phyloP scores from a whole-genome alignment of 2,329 filamentous ascomycete species.

The Cercospora nicotianae region DNA sequence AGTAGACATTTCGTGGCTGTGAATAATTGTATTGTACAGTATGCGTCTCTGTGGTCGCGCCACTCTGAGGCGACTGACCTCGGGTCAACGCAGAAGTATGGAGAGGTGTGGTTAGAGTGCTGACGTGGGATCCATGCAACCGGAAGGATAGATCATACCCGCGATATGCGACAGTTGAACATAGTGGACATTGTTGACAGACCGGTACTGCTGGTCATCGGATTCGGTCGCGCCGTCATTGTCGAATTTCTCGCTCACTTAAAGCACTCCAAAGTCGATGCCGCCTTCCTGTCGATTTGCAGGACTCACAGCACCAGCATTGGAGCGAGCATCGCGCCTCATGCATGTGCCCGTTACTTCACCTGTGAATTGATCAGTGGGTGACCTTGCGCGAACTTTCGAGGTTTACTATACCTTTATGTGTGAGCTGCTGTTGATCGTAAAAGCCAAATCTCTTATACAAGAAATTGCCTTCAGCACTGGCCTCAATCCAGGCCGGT shows the following conservation, averaged over 20 bases:
- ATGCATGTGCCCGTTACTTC: constrained; percentile 8
- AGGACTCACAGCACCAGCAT: not conserved
- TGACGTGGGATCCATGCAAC: not conserved
- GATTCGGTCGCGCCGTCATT: not conserved
- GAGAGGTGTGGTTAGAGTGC: not conserved
- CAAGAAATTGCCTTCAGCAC: constrained; percentile 30
- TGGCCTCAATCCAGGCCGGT: constrained; percentile 35
- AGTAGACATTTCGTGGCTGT: not conserved
- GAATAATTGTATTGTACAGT: not conserved
- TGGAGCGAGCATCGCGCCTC: constrained; percentile 2
- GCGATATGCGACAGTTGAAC: not conserved
- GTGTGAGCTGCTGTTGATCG: constrained; percentile 11
- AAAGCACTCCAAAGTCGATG: constrained; percentile 3
- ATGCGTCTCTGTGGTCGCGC: not conserved
- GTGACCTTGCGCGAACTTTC: not conserved
- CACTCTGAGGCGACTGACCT: not conserved
- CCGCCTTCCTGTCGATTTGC: not conserved
- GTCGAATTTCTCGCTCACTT: not conserved
- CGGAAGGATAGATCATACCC: not conserved
- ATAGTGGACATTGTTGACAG: not conserved
- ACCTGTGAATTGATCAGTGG: not conserved
- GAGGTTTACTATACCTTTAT: not conserved
- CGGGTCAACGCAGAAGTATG: not conserved
- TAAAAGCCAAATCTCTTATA: constrained; percentile 34
- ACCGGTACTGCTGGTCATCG: not conserved